These are phyloP conservation scores for Blumeria graminis DNA, from an alignment of 2,329 filamentous ascomycete species.

Conservation along the genomic window DNA sequence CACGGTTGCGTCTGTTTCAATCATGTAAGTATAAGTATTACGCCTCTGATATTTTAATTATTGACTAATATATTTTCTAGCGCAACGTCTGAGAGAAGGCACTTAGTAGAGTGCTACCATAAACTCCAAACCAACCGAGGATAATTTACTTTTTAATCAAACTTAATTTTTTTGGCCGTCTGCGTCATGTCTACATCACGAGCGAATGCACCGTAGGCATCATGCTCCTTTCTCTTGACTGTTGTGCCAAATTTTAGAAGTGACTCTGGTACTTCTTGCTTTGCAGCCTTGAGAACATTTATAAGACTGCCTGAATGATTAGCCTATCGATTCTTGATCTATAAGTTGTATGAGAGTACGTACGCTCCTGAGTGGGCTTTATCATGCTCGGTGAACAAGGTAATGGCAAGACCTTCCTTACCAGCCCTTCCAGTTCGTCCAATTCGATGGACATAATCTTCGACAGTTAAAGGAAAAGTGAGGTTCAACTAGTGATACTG, in stretches of 20 bases:
- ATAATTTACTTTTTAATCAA: constrained; percentile 28
- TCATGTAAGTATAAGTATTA: constrained; percentile 29
- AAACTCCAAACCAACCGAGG: not conserved
- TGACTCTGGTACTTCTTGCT: constrained; percentile 72
- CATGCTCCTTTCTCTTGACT: constrained; percentile 96
- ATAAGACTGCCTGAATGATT: constrained; percentile 34
- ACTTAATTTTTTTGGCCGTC: constrained; percentile 76
- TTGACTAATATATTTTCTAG: not conserved
- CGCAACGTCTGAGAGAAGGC: constrained; percentile 1
- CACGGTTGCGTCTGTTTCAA: constrained; percentile 25
- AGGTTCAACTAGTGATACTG: constrained; percentile 31
- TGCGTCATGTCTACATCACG: constrained; percentile 70
- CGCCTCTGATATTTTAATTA: too few relatives aligned
- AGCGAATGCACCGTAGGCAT: constrained; percentile 85
- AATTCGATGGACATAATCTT: constrained; percentile 95
- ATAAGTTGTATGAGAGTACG: constrained; percentile 19
- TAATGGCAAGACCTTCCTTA: constrained; percentile 70
- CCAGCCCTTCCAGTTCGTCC: constrained; percentile 86
- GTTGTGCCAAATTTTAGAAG: constrained; percentile 91
- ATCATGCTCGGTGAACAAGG: constrained; percentile 84
- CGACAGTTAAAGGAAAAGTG: constrained; percentile 68
- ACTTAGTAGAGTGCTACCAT: not conserved
- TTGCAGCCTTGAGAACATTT: constrained; percentile 84
- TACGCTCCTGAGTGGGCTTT: constrained; percentile 75
- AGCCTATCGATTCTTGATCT: not conserved